Evolutionary conservation across 441 rosid genomes (phyloP), one percentile per base, ranked within the genome.

Genomic region (Gossypium gossypioides): DNA sequence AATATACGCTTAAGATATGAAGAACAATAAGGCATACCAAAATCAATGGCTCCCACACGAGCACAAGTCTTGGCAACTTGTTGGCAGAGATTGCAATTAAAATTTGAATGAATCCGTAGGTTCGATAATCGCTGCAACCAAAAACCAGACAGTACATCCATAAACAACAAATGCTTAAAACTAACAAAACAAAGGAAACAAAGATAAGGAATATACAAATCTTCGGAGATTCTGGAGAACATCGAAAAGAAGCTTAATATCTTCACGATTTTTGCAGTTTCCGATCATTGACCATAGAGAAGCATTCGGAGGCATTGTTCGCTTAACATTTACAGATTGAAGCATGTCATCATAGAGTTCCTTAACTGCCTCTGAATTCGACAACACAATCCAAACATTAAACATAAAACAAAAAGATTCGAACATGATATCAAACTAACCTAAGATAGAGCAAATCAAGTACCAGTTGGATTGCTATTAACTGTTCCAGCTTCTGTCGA

Each of bases 251-350:
- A 87, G 89, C 74, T 81, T 78, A 74, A 91, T 64, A 79, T 94
- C 98, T 34, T 85, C 93, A 1, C 16, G 77, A 32, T 62, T 90
- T 69, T 46, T 77, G 77, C 97, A 90, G 4, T 85, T 94, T 32
- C 68, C 87, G 66, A 94, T 84, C 82, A 94, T n/a, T 2, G 96
- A 86, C 96, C 97, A 90, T 71, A 84, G 57, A 91, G 90, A 94
- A 50, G 96, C 86, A 71, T 91, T 94, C 0, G 96, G 97, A 19
- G 93, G 74, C 96, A 88, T 89, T 0, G 96, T 81, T 62, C 86
- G 77, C 81, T 84, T 90, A 6, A 71, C 79, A 69, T 84, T 83
- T 9, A 94, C 78, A 2, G 92, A 94, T 3, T 87, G 88, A 15
- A 86, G 74, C 64, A 93, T 89, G 74, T 83, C 84, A 29, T 80